These are phyloP conservation scores for Annona squamosa DNA, from an alignment of 164 flowering plant species.

Conservation along the genomic window DNA sequence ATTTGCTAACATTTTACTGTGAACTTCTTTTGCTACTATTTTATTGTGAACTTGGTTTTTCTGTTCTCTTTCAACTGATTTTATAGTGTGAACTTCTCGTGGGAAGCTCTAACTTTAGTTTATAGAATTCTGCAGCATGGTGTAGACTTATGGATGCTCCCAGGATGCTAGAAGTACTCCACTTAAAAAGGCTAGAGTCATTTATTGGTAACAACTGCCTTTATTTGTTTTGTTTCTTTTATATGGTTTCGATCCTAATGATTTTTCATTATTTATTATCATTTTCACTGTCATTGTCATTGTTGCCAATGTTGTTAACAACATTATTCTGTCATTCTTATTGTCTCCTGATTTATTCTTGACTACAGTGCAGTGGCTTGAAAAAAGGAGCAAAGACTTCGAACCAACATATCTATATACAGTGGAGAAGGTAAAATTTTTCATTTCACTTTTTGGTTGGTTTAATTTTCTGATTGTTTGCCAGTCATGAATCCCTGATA, in stretches of 20 bases:
- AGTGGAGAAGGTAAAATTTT: slow-evolving; percentile 64
- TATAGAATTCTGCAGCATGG: slow-evolving; percentile 71
- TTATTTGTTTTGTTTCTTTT: not conserved
- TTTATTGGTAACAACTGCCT: slow-evolving; percentile 43
- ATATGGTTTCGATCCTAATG: not conserved
- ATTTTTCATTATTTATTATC: not conserved
- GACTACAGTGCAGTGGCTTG: slow-evolving; percentile 81
- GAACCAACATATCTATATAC: slow-evolving; percentile 93
- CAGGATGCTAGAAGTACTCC: slow-evolving; percentile 53
- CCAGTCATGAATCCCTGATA: not conserved
- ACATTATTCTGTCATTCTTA: not conserved
- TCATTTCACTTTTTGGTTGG: not conserved
- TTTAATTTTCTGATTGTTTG: not conserved
- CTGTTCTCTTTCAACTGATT: not conserved
- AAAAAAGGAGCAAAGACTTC: slow-evolving; percentile 59
- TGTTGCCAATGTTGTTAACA: not conserved
- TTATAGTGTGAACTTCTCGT: not conserved
- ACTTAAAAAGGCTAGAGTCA: slow-evolving; percentile 51
- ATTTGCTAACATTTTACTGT: not conserved
- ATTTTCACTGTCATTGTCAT: not conserved
- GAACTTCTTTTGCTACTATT: too few relatives aligned
- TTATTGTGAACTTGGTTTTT: not conserved
- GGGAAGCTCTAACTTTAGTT: slow-evolving; percentile 5
- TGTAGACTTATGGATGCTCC: slow-evolving; percentile 56
- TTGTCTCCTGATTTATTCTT: slow-evolving; percentile 2